Evolutionary conservation across 805 yeast genomes (phyloP), one percentile per base, ranked within the genome.

Genomic region (Cyberlindnera americana): DNA sequence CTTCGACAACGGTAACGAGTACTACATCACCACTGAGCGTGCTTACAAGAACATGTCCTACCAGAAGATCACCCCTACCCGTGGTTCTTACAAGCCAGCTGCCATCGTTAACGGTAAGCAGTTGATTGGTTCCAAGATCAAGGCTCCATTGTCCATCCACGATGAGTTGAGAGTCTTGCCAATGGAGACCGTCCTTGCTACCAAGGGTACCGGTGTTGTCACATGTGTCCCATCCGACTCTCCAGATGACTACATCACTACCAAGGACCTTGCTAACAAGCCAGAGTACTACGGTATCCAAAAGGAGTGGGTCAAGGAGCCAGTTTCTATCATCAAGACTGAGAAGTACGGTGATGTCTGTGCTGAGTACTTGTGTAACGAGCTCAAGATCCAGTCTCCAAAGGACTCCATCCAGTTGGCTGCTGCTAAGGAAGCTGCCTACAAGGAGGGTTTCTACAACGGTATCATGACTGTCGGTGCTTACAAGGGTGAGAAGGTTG

Each of bases 201-300:
- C 80, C 41, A 93, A 93, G 72, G 99, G 99, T 76, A 93, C 98
- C 33, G 99, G 98, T 72, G 97, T 93, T 33, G 99, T 93, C 43
- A 91, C 98, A 6, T 93, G 96, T 72, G 98, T 90, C 48, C 99
- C 98, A 47, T 83, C 96, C n/a, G 96, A 90, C 65, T 90, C 98
- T 42, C 98, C 99, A 46, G 99, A 93, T 70, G 99, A 93, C 70
- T 93, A 57, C 60, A 81, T 91, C 65, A 93, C 96, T 44, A 76
- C 83, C 35, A 73, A 72, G 56, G 99, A 93, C 52, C 75, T 93
- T 54, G 74, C 75, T 54, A 80, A 87, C 71, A 91, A 91, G 69
- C 84, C 97, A 23, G 97, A 88, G 56, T 91, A 80, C 64, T 90
- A 91, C 63, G 77, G 80, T 39, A 85, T 91, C 57, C 73, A 90